Evolutionary conservation across 768 basidiomycete species (phyloP), one percentile per base, ranked within the genome.

Genomic region (Dioszegia crocea): DNA sequence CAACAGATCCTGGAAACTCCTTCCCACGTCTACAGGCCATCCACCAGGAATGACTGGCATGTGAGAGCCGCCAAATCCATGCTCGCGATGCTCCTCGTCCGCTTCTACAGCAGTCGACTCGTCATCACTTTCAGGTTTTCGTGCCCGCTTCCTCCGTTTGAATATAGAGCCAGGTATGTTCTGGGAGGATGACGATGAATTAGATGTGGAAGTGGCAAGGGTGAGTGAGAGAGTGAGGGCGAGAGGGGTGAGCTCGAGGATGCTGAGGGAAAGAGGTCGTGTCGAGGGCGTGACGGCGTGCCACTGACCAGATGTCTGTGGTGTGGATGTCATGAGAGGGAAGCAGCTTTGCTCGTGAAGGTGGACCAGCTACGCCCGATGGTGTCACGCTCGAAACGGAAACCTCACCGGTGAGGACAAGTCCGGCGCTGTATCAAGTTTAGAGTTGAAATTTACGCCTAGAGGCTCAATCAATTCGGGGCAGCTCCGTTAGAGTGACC

Each of bases 191-290:
- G 36, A 21, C 53, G 47, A 21, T 46, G 58, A 33, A 51, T 31
- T 31, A 19, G 51, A 39, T 19, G 33, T 36, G 36, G 49, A 51
- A 38, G 49, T 36, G 10, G 49, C 49, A 23, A 51, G 36, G 73
- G 68, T n/a, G 74, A 77, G 60, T 0, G 76, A 68, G 11, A 77
- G 64, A 5, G 76, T 77, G 17, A 77, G 56, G 10, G 74, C 71
- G 17, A 77, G 59, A 6, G 76, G 72, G 0, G 76, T 77, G 47
- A 77, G 66, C 46, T 77, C 74, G 47, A 77, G 71, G 44, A 77
- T 69, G 36, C 70, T 62, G 16, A 77, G 65, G 19, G 66, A 69
- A 17, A 77, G 57, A 0, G 76, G 76, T 16, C 76, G 70, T 19
- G 72, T 75, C 17, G 65, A 57, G 11, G 76, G 76, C 9, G 68